phyloP scores from a whole-genome alignment of 768 basidiomycete species.

The Gymnopilus dilepis region DNA sequence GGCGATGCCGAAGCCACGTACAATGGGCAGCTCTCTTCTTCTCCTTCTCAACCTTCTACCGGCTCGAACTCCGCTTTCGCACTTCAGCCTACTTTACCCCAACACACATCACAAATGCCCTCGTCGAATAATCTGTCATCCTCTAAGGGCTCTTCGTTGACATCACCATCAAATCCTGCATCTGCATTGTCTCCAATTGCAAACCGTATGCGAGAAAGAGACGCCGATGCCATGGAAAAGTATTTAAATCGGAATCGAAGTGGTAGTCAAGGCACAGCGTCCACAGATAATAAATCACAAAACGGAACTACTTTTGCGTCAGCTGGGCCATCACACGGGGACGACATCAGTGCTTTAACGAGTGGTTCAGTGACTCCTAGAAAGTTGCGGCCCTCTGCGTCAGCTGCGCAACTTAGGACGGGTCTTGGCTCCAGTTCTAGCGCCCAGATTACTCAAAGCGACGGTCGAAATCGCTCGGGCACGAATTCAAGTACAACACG shows the following conservation, averaged over 20 bases:
- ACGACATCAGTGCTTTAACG: conserved; percentile 55
- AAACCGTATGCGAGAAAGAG: conserved; percentile 79
- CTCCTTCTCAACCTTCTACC: conserved; percentile 59
- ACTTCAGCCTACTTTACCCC: conserved; percentile 32
- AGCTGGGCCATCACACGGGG: conserved; percentile 56
- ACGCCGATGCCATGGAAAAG: conserved; percentile 88
- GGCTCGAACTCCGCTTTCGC: conserved; percentile 49
- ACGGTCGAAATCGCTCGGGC: conserved; percentile 66
- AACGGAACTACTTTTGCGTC: conserved; percentile 56
- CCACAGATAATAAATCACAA: conserved; percentile 73
- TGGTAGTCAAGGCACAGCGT: conserved; percentile 75
- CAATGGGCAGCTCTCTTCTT: conserved; percentile 65
- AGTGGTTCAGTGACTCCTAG: conserved; percentile 63
- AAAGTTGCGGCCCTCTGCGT: conserved; percentile 72
- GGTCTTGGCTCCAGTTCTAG: conserved; percentile 42
- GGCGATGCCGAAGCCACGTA: conserved; percentile 60
- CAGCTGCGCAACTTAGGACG: conserved; percentile 76
- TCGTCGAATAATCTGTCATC: conserved; percentile 39
- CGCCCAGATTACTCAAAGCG: conserved; percentile 42
- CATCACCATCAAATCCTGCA: conserved; percentile 40
- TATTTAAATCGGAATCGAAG: conserved; percentile 84
- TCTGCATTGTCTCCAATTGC: conserved; percentile 78
- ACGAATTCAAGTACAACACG: conserved; percentile 62
- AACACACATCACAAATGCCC: conserved; percentile 35
- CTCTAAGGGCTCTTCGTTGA: conserved; percentile 40